Percentiles rank a stretch among this genome's conserved stretches.
Conservation (phyloP, 805 yeast genomes). For the Debaryomyces castellii region DNA sequence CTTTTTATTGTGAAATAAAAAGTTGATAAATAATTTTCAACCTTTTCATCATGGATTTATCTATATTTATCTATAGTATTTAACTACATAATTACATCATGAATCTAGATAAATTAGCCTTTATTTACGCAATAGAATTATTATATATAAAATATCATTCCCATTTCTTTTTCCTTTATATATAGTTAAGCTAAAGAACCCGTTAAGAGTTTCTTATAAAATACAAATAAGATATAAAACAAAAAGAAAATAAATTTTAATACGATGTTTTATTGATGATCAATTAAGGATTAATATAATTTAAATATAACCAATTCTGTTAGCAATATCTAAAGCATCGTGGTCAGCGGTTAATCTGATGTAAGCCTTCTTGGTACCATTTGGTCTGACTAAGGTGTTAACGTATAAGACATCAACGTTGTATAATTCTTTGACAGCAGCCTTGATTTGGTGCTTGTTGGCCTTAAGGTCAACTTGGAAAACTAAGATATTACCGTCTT, state of each 20-base stretch:
- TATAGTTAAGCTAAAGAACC: slow-evolving; percentile 6
- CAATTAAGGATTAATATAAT: slow-evolving; percentile 5
- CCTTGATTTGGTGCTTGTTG: slow-evolving; percentile 98
- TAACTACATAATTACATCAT: too few relatives aligned
- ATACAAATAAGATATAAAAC: slow-evolving; percentile 8
- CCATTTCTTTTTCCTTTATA: slow-evolving; percentile 9
- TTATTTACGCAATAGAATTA: slow-evolving; percentile 2
- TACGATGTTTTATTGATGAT: slow-evolving; percentile 4
- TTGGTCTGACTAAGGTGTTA: slow-evolving; percentile 97
- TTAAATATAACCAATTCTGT: slow-evolving; percentile 99
- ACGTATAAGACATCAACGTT: slow-evolving; percentile 91
- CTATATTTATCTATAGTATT: too few relatives aligned
- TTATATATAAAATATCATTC: slow-evolving; percentile 4
- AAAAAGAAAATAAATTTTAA: slow-evolving; percentile 1
- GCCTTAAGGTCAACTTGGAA: slow-evolving; percentile 97
- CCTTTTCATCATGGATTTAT: too few relatives aligned
- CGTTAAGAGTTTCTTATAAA: slow-evolving; percentile 5
- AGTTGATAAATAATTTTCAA: too few relatives aligned
- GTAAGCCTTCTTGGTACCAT: slow-evolving; percentile 99
- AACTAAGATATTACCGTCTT: slow-evolving; percentile 98
- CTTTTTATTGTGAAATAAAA: slow-evolving; percentile 7
- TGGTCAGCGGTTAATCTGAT: slow-evolving; percentile 98
- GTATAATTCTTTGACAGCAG: slow-evolving; percentile 97
- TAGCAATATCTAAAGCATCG: slow-evolving; percentile 99
- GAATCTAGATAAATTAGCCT: not conserved